A percentile compares a stretch with the other conserved stretches of the same genome.
Evolutionary conservation across 164 flowering plant species (phyloP).

Genomic region (grape (Vitis vinifera)): DNA sequence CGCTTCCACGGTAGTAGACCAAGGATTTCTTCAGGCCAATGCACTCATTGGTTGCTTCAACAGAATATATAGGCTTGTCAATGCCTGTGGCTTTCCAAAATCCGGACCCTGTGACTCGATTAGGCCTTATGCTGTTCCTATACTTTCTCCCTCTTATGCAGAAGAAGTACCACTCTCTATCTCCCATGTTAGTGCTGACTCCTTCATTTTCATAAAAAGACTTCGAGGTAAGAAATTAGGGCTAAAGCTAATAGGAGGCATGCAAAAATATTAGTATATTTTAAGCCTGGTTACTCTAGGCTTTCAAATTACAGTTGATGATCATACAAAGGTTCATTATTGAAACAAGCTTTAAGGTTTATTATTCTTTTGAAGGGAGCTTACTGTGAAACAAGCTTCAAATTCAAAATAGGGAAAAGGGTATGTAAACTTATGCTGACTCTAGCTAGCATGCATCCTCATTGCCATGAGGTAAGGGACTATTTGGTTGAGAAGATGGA

Average conservation of each 20-base stretch:
- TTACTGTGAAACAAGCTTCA: no score
- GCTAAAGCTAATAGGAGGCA: not conserved
- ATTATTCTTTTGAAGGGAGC: no score
- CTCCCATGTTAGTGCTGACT: conserved; percentile 21
- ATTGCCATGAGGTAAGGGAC: no score
- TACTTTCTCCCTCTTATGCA: conserved; percentile 46
- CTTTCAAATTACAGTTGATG: no score
- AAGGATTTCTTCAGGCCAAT: conserved; percentile 87
- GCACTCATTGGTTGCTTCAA: conserved; percentile 25
- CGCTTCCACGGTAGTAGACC: conserved; percentile 78
- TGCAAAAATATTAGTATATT: not conserved
- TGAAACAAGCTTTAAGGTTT: no score
- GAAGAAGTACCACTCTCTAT: conserved; percentile 40
- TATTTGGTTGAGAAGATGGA: no score
- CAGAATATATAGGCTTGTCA: conserved; percentile 35
- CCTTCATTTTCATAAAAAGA: conserved; percentile 8
- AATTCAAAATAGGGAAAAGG: no score
- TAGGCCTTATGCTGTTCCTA: conserved; percentile 46
- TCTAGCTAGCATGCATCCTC: no score
- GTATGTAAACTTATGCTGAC: no score
- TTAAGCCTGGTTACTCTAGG: no score
- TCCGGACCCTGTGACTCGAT: conserved; percentile 48
- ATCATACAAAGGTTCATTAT: no score
- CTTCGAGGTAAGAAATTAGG: no score
- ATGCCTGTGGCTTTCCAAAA: conserved; percentile 56